Evolutionary conservation across 441 rosid genomes (phyloP).

Genomic region (Kokia cookei): DNA sequence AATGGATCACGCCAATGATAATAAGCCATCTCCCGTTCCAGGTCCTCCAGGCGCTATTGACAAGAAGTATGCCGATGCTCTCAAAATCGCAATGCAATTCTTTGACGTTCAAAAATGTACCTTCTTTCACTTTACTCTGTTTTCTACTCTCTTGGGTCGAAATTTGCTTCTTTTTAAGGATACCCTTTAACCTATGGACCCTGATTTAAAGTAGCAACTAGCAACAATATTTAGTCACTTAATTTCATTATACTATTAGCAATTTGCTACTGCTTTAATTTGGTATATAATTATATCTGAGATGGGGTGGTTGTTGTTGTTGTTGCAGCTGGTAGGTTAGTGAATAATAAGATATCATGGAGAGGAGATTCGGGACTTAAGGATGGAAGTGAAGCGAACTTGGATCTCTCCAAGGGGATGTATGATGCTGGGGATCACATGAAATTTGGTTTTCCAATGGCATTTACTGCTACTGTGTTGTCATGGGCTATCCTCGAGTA

Average conservation of each 20-base stretch:
- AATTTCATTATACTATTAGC: not conserved
- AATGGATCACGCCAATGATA: constrained; percentile 21
- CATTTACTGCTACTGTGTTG: constrained; percentile 63
- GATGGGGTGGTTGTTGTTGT: not conserved
- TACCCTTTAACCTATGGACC: not conserved
- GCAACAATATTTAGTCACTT: not conserved
- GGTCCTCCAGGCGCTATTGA: constrained; percentile 80
- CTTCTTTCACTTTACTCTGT: not conserved
- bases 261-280: not conserved
- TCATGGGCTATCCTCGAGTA: constrained; percentile 66
- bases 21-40: constrained; percentile 33
- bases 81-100: constrained; percentile 70
- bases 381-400: constrained; percentile 48
- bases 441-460: constrained; percentile 69
- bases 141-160: not conserved
- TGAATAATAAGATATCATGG: constrained; percentile 47
- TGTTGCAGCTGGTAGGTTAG: constrained; percentile 55
- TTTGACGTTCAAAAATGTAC: constrained; percentile 89
- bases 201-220: not conserved
- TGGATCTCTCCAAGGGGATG: constrained; percentile 71
- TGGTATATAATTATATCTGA: not conserved
- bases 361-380: constrained; percentile 65
- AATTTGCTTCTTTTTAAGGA: not conserved
- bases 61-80: constrained; percentile 74
- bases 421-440: constrained; percentile 77